phyloP scores from a whole-genome alignment of 2,329 filamentous ascomycete genomes.

The Beauveria varroae region DNA sequence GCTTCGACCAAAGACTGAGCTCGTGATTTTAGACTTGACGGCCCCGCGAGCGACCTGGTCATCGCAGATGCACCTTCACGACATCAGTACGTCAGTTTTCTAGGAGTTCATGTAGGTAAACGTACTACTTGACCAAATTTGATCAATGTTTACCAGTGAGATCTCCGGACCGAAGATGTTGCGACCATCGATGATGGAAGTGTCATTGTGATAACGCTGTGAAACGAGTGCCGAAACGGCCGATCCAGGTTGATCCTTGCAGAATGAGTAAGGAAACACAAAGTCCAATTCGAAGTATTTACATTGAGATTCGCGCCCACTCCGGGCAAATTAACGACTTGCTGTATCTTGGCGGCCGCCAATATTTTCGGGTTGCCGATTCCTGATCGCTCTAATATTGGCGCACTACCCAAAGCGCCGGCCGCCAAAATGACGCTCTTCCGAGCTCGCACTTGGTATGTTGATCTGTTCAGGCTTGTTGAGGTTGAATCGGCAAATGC shows the following conservation, averaged over 20 bases:
- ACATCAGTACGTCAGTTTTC: not conserved
- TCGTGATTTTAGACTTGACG: slow-evolving; percentile 10
- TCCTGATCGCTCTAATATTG: slow-evolving; percentile 46
- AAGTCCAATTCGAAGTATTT: not conserved
- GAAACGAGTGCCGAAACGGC: slow-evolving; percentile 14
- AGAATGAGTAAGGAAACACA: not conserved
- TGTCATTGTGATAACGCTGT: slow-evolving; percentile 16
- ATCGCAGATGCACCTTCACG: not conserved
- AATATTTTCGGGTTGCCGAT: slow-evolving; percentile 43
- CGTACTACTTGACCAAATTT: slow-evolving; percentile 15
- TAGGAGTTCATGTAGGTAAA: not conserved
- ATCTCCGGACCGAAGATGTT: slow-evolving; percentile 17
- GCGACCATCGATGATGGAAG: slow-evolving; percentile 14
- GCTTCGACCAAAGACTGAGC: slow-evolving; percentile 16
- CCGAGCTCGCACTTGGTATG: slow-evolving; percentile 1
- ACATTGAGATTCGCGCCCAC: slow-evolving; percentile 33
- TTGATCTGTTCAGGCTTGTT: slow-evolving; percentile 41
- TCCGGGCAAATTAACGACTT: slow-evolving; percentile 45
- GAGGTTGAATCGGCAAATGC: slow-evolving; percentile 10
- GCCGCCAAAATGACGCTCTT: slow-evolving; percentile 15
- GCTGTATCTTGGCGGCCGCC: slow-evolving; percentile 34
- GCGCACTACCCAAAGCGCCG: slow-evolving; percentile 13
- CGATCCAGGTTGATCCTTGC: slow-evolving; percentile 17
- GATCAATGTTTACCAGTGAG: slow-evolving; percentile 17
- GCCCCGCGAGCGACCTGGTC: not conserved